A percentile compares a stretch with the other conserved stretches of the same genome.
Conservation (phyloP, 139 green algal genomes). For the Picochlorum costavermella region DNA sequence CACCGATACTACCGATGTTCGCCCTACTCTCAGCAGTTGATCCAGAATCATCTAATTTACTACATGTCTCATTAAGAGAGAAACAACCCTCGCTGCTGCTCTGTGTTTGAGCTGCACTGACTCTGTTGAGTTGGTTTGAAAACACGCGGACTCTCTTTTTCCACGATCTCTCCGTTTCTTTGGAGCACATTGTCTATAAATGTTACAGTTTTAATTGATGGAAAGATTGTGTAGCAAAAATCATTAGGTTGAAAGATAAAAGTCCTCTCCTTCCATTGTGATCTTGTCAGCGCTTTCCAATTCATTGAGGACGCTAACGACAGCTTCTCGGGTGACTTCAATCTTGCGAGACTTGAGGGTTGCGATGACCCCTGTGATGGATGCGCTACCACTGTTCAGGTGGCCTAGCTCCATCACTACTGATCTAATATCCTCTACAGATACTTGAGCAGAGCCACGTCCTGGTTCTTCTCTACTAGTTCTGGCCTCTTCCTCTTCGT, state of each 20-base stretch:
- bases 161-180: too few species aligned
- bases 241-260: slow-evolving; percentile 21
- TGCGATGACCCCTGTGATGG: slow-evolving; percentile 23
- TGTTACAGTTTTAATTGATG: too few species aligned
- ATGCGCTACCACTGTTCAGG: slow-evolving; percentile 1
- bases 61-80: too few species aligned
- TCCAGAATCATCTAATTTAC: not conserved
- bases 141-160: too few species aligned
- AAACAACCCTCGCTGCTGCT: too few species aligned
- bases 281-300: slow-evolving; percentile 14
- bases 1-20: not conserved
- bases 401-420: slow-evolving; percentile 16
- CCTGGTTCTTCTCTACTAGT: not conserved
- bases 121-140: too few species aligned
- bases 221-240: not conserved
- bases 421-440: slow-evolving; percentile 11
- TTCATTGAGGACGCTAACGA: slow-evolving; percentile 11
- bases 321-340: not conserved
- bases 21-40: not conserved
- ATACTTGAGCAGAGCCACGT: not conserved
- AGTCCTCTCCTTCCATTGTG: slow-evolving; percentile 22
- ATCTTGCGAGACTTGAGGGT: slow-evolving; percentile 12
- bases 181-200: too few species aligned
- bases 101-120: too few species aligned
- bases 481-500: not conserved